Evolutionary conservation across 495 filamentous ascomycete species (phyloP), one percentile per base, ranked within the genome.

Genomic region (Tuber calosporum): DNA sequence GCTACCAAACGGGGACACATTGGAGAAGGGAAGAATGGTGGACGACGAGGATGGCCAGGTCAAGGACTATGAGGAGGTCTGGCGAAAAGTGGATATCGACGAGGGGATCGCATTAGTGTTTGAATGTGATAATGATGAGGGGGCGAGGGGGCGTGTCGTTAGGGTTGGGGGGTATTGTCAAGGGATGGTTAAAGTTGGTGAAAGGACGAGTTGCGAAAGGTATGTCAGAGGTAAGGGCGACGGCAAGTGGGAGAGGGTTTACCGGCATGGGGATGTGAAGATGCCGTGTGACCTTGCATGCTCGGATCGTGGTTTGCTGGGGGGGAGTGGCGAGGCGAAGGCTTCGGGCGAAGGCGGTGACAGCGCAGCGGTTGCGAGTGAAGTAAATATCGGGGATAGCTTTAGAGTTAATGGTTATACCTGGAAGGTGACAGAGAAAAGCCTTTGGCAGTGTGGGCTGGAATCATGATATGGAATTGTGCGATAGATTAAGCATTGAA

Each of bases 121-220:
- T 22, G 73, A 71, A 41, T 70, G 74, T 26, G 68, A 77, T 22
- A 66, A 69, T 41, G 75, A 72, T 1, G 72, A 2, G 1, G 74
- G 72, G 19, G 76, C 72, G 22, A 81, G 40, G n/a, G 79, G 73
- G 37, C 62, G 66, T 53, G 71, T 73, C 7, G 67, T 75, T 34
- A 81, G 75, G 53, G 68, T 81, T 36, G 79, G 76, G 19, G 80
- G 70, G 22, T 75, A 74, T 70, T 77, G 74, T 17, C 78, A 80
- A 39, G 79, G 72, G 1, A 43, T 80, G 34, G 68, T 89, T 72
- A 86, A 85, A 72, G 84, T 78, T 69, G 89, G 88, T 71, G 88
- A 88, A 77, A 87, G 88, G 79, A 43, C 77, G 9, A 78, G 74
- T 30, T 73, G 70, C 11, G 76, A 78, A 40, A 88, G 89, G 76